Percentiles rank a stretch among this genome's conserved stretches.
phyloP scores from a whole-genome alignment of 2,329 filamentous ascomycete species.

The Pezicula neosporulosa region DNA sequence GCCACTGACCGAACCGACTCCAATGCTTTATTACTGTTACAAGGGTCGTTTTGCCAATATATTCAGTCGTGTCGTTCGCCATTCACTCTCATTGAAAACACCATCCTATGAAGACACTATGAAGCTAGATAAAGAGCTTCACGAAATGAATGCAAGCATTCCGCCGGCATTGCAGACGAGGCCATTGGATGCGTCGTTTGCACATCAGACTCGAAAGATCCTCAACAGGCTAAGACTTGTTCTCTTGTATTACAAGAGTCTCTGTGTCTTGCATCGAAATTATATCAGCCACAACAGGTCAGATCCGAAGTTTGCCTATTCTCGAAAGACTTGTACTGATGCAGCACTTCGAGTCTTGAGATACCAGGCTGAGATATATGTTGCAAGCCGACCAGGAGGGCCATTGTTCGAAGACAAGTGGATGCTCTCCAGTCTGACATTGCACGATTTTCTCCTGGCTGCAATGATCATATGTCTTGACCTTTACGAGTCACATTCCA shows the following conservation, averaged over 20 bases:
- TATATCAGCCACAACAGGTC: slow-evolving; percentile 32
- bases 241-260: slow-evolving; percentile 7
- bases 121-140: slow-evolving; percentile 41
- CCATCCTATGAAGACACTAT: slow-evolving; percentile 47
- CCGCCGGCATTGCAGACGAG: slow-evolving; percentile 38
- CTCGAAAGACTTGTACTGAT: slow-evolving; percentile 46
- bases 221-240: slow-evolving; percentile 8
- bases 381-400: slow-evolving; percentile 7
- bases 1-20: slow-evolving; percentile 53
- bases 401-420: slow-evolving; percentile 6
- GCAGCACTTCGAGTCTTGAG: slow-evolving; percentile 43
- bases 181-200: slow-evolving; percentile 4
- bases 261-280: slow-evolving; percentile 13
- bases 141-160: slow-evolving; percentile 39
- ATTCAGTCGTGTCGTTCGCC: slow-evolving; percentile 46
- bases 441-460: slow-evolving; percentile 11
- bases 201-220: slow-evolving; percentile 5
- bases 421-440: slow-evolving; percentile 9
- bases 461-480: slow-evolving; percentile 13
- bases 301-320: slow-evolving; percentile 47
- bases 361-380: slow-evolving; percentile 33
- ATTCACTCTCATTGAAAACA: slow-evolving; percentile 43
- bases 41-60: slow-evolving; percentile 44
- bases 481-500: slow-evolving; percentile 4
- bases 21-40: slow-evolving; percentile 44